Percentiles rank a stretch among this genome's conserved stretches.
Evolutionary conservation across 805 yeast species (phyloP).

Genomic region (Ogataea methanolica): DNA sequence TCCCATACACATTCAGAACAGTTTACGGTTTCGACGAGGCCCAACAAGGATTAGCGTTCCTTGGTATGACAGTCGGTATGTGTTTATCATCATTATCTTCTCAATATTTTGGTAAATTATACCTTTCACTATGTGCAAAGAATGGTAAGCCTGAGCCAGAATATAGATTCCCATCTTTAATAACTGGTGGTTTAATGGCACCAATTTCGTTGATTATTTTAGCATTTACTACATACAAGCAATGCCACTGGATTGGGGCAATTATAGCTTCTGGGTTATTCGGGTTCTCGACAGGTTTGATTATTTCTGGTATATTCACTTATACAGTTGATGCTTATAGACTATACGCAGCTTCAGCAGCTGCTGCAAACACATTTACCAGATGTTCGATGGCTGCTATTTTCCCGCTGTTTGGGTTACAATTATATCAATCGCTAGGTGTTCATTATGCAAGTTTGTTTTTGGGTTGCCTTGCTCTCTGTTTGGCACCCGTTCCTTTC

Average conservation of each 20-base stretch:
- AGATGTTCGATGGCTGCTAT: slow-evolving; percentile 52
- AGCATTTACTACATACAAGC: slow-evolving; percentile 53
- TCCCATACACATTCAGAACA: slow-evolving; percentile 53
- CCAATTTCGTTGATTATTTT: slow-evolving; percentile 54
- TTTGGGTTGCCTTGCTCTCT: slow-evolving; percentile 45
- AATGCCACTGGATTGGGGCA: slow-evolving; percentile 52
- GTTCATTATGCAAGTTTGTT: slow-evolving; percentile 55
- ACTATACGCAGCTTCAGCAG: slow-evolving; percentile 46
- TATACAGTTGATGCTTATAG: slow-evolving; percentile 41
- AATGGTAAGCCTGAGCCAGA: slow-evolving; percentile 50
- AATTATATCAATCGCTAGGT: slow-evolving; percentile 52
- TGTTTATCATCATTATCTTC: slow-evolving; percentile 37
- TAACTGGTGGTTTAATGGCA: slow-evolving; percentile 47
- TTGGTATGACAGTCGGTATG: slow-evolving; percentile 53
- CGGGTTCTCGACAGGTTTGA: slow-evolving; percentile 41
- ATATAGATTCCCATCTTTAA: slow-evolving; percentile 54
- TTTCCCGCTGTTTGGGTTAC: slow-evolving; percentile 54
- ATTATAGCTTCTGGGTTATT: slow-evolving; percentile 37
- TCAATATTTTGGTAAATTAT: slow-evolving; percentile 30
- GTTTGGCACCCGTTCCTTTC: slow-evolving; percentile 52
- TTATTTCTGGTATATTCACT: slow-evolving; percentile 36
- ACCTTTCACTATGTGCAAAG: slow-evolving; percentile 27
- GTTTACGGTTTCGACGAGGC: slow-evolving; percentile 49
- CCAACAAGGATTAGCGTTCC: slow-evolving; percentile 59
- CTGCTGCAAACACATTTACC: slow-evolving; percentile 48